Base-by-base conservation (phyloP, 129 eudicot species). In the Artemisia annua region DNA sequence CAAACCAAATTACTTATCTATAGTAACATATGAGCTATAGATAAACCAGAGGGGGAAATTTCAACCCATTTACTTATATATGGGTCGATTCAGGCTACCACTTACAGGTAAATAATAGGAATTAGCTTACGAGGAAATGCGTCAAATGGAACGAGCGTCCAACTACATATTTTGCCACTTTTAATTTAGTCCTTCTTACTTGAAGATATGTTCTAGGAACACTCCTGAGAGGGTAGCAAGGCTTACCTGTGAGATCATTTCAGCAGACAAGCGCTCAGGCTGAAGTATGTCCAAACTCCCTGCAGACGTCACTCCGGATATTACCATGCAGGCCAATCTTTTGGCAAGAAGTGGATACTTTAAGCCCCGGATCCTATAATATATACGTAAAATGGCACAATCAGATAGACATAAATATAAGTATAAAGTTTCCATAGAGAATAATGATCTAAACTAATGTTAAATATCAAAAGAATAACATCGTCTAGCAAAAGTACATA, bases 311-410 rank as follows among this genome's bases (percentile, higher is more conserved):
- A 43, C 72, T 66, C 97, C 97, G 26, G 97, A 79, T 66, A 88
- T 73, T 54, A 85, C 90, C 93, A 86, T 87, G 83, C 99, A 95
- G 67, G 99, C 96, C 78, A 95, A 69, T 63, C 99, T 76, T 82
- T 88, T 95, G 49, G 83, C 96, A 24, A 95, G 82, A 70, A 95
- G 86, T 6, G 99, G 99, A 72, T 90, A 90, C 65, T 95, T 95
- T 71, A 95, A 79, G 63, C 88, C 97, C 64, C 71, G 79, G 57
- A 50, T 56, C 82, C 99, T 94, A 76, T 63, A 84, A 46, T 11
- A 59, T 28, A 12, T 2, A 28, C 48, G 4, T 59, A 28, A 15
- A 55, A 54, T 51, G 68, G 11, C 20, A 57, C 76, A 65, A 78
- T 77, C 53, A 53, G 17, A 62, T 28, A 56, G 8, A 51, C 24